Conservation (phyloP, 2,329 filamentous ascomycete species). For the Neodidymelliopsis sp. region DNA sequence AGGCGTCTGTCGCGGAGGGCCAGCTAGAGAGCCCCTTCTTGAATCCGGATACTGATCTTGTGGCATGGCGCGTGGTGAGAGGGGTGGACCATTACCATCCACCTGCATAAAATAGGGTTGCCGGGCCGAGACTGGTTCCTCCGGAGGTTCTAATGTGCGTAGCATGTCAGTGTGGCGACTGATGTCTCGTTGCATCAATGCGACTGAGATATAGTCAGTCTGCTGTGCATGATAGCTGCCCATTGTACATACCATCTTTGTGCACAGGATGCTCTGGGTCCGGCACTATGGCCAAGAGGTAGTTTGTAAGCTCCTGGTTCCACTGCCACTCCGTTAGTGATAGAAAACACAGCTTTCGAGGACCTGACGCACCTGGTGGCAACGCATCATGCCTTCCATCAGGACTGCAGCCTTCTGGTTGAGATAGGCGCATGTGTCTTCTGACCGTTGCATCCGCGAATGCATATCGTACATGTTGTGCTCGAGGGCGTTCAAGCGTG, state of each 20-base stretch:
- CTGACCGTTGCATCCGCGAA: slow-evolving; percentile 76
- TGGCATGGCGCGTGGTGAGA: slow-evolving; percentile 86
- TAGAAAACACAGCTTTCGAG: slow-evolving; percentile 24
- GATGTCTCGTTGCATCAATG: slow-evolving; percentile 68
- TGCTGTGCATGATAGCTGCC: slow-evolving; percentile 25
- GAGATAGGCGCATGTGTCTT: slow-evolving; percentile 82
- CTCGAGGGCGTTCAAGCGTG: slow-evolving; percentile 77
- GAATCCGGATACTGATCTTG: slow-evolving; percentile 73
- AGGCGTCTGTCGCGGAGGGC: slow-evolving; percentile 64
- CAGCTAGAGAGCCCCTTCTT: slow-evolving; percentile 71
- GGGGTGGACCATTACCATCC: slow-evolving; percentile 67
- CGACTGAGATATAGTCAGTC: slow-evolving; percentile 47
- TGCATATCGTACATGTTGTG: slow-evolving; percentile 83
- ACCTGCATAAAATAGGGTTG: slow-evolving; percentile 54
- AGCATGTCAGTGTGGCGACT: slow-evolving; percentile 67
- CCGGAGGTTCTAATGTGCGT: slow-evolving; percentile 64
- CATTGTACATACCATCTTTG: slow-evolving; percentile 73
- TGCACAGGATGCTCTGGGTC: slow-evolving; percentile 78
- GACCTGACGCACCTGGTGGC: slow-evolving; percentile 64
- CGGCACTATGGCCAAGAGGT: slow-evolving; percentile 76
- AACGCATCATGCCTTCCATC: slow-evolving; percentile 79
- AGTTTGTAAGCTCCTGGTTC: slow-evolving; percentile 83
- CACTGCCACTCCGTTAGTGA: slow-evolving; percentile 61
- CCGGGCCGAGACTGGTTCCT: slow-evolving; percentile 69
- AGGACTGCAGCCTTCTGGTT: slow-evolving; percentile 82